These are phyloP conservation scores for Eucalyptus erythrocorys DNA, from an alignment of 345 rosid genomes.

Conservation along the genomic window DNA sequence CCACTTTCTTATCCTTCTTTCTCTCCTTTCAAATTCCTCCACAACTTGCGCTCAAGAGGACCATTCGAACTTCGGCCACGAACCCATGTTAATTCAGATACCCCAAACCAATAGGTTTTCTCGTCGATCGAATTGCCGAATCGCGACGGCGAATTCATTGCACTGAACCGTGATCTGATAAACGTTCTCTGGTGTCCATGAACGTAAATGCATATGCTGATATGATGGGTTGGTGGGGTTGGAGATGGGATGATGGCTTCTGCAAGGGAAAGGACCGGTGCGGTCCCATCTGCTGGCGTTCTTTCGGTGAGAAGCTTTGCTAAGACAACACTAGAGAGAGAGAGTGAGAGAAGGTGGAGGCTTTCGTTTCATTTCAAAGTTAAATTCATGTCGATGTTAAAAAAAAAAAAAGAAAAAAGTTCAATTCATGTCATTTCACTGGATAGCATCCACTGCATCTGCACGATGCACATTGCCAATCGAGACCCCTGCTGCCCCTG, in stretches of 20 bases:
- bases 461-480: background rate
- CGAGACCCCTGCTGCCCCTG: background rate
- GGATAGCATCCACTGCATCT: background rate
- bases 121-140: rapidly evolving
- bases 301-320: background rate
- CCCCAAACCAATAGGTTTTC: background rate
- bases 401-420: too few relatives aligned
- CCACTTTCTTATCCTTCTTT: background rate
- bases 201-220: background rate
- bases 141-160: background rate
- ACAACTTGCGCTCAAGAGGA: background rate
- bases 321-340: background rate
- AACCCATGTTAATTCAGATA: background rate
- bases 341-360: background rate
- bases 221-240: background rate
- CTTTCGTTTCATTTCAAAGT: background rate
- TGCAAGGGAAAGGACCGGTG: background rate
- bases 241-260: background rate
- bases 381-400: background rate
- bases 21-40: background rate
- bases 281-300: background rate
- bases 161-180: background rate
- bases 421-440: background rate
- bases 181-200: background rate
- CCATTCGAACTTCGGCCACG: background rate